phyloP scores from a whole-genome alignment of 345 rosid genomes.

The Mallotus nudiflorus region DNA sequence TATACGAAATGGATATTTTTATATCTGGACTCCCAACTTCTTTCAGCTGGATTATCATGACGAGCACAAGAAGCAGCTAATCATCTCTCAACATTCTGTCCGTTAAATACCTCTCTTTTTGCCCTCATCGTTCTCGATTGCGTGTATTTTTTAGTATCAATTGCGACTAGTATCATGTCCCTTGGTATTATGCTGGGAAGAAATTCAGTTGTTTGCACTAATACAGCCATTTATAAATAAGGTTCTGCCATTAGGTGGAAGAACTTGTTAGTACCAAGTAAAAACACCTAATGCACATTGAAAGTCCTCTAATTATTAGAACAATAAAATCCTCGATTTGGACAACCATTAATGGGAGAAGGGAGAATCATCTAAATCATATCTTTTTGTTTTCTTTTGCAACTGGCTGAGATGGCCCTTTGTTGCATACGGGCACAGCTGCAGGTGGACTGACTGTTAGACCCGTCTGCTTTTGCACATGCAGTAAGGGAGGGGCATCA shows the following conservation, averaged over 20 bases:
- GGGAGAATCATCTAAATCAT: conserved; percentile 3
- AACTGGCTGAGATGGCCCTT: conserved; percentile 25
- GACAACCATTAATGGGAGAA: background rate
- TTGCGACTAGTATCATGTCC: too few relatives aligned
- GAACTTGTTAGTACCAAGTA: background rate
- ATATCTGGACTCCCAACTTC: too few relatives aligned
- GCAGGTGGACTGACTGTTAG: conserved; percentile 13
- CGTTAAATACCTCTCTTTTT: too few relatives aligned
- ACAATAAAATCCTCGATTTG: background rate
- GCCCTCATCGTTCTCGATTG: too few relatives aligned
- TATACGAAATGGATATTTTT: too few relatives aligned
- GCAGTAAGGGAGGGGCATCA: conserved; percentile 23
- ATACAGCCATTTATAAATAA: too few relatives aligned
- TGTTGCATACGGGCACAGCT: conserved; percentile 29
- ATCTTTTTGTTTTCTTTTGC: conserved; percentile 22
- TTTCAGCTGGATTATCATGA: too few relatives aligned
- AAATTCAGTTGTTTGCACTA: too few relatives aligned
- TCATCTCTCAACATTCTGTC: too few relatives aligned
- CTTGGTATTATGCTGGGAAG: too few relatives aligned
- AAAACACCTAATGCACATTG: background rate
- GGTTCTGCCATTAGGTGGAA: background rate
- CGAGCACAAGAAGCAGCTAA: too few relatives aligned
- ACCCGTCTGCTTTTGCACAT: conserved; percentile 15
- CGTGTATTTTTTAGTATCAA: too few relatives aligned
- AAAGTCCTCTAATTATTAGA: background rate